A percentile compares a stretch with the other conserved stretches of the same genome.
Conservation (phyloP, 2,329 filamentous ascomycete genomes). For the Xylariaceae sp. region DNA sequence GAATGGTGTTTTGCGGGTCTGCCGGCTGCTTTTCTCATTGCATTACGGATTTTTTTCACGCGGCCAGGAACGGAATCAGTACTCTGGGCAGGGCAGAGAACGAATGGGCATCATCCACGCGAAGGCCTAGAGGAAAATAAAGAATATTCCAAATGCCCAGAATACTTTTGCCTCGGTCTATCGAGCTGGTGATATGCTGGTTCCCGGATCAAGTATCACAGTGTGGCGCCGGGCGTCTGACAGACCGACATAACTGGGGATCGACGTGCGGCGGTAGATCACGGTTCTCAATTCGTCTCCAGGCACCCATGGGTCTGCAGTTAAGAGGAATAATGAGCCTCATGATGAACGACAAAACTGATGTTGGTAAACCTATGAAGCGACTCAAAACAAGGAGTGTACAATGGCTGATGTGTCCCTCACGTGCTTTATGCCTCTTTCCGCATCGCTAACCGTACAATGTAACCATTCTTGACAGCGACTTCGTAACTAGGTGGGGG, state of each 20-base stretch:
- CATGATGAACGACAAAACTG: neutral
- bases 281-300: no score
- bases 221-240: neutral
- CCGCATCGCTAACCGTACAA: neutral
- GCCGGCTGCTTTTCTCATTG: slow-evolving; percentile 30
- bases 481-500: neutral
- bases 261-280: neutral
- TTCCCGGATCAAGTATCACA: neutral
- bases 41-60: slow-evolving; percentile 29
- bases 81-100: slow-evolving; percentile 26
- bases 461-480: neutral
- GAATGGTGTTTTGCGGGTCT: slow-evolving; percentile 27
- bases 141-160: slow-evolving; percentile 25
- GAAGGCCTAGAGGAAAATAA: slow-evolving; percentile 24
- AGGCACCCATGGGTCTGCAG: neutral
- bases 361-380: neutral
- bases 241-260: neutral
- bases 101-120: slow-evolving; percentile 19
- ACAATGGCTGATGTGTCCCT: neutral
- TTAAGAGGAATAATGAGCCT: neutral
- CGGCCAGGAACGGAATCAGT: slow-evolving; percentile 24
- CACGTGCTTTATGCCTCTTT: neutral
- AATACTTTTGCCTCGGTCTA: neutral
- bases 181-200: neutral
- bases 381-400: neutral